Conservation (phyloP, 1,139 yeast species). For the Nakaseomyces sp. region DNA sequence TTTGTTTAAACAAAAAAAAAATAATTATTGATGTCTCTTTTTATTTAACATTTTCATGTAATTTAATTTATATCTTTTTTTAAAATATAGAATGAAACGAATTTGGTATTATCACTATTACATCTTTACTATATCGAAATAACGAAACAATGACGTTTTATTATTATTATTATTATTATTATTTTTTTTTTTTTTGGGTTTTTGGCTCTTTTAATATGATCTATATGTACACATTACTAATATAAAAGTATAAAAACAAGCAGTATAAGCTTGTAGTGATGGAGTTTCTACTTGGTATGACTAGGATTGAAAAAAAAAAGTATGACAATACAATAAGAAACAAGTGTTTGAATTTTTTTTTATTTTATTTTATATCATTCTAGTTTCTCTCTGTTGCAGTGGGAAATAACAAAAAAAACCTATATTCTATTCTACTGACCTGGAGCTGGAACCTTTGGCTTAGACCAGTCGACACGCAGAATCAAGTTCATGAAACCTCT, state of each 20-base stretch:
- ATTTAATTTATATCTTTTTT: background rate
- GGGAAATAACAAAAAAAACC: too few relatives aligned
- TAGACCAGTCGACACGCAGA: constrained; percentile 60
- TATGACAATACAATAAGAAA: too few relatives aligned
- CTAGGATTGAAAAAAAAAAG: background rate
- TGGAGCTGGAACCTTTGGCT: constrained; percentile 30
- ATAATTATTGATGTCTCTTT: background rate
- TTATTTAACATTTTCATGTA: background rate
- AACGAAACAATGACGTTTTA: too few relatives aligned
- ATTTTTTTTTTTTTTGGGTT: too few relatives aligned
- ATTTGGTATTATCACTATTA: background rate
- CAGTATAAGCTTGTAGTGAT: too few relatives aligned
- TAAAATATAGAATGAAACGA: constrained; percentile 2
- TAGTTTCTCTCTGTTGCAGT: background rate
- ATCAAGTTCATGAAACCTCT: constrained; percentile 90
- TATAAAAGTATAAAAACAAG: too few relatives aligned
- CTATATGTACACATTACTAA: constrained; percentile 1
- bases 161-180: too few relatives aligned
- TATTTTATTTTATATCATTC: background rate
- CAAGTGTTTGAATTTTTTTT: background rate
- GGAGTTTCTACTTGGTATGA: too few relatives aligned
- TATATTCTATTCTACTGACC: background rate
- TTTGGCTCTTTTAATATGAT: background rate
- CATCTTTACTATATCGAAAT: background rate
- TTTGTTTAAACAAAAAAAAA: too few relatives aligned